These are phyloP conservation scores for Quercus phellos DNA, from an alignment of 331 rosid genomes.

Conservation along the genomic window DNA sequence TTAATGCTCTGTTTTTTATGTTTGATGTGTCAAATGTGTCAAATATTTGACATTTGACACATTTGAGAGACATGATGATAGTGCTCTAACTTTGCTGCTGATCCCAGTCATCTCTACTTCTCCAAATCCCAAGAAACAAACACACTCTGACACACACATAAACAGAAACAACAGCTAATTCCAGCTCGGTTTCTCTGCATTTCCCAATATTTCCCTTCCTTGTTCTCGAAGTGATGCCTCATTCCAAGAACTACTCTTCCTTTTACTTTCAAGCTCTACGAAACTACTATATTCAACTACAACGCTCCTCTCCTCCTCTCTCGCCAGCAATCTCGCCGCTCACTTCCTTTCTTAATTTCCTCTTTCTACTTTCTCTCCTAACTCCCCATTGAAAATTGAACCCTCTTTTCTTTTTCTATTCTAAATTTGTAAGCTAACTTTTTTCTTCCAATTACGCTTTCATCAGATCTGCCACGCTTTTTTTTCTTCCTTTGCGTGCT, in stretches of 20 bases:
- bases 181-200: not conserved
- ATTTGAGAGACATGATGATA: too few relatives aligned
- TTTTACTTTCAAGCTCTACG: constrained; percentile 38
- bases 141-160: not conserved
- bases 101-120: not conserved
- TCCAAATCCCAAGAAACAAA: not conserved
- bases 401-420: too few relatives aligned
- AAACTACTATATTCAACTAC: constrained; percentile 16
- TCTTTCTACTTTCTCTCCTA: too few relatives aligned
- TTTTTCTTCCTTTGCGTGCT: constrained; percentile 52
- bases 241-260: not conserved
- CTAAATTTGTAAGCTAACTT: too few relatives aligned
- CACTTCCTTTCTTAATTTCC: not conserved
- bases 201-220: not conserved
- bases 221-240: not conserved
- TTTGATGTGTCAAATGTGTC: too few relatives aligned
- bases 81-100: not conserved
- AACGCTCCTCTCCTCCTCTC: constrained; percentile 13
- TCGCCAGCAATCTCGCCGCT: constrained; percentile 39
- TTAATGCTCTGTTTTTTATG: too few relatives aligned
- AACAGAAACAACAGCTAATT: not conserved
- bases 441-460: too few relatives aligned
- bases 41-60: too few relatives aligned
- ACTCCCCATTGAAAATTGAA: too few relatives aligned
- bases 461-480: not conserved